phyloP scores from a whole-genome alignment of 371 early-diverging fungal genomes.

The Parasitella parasitica region DNA sequence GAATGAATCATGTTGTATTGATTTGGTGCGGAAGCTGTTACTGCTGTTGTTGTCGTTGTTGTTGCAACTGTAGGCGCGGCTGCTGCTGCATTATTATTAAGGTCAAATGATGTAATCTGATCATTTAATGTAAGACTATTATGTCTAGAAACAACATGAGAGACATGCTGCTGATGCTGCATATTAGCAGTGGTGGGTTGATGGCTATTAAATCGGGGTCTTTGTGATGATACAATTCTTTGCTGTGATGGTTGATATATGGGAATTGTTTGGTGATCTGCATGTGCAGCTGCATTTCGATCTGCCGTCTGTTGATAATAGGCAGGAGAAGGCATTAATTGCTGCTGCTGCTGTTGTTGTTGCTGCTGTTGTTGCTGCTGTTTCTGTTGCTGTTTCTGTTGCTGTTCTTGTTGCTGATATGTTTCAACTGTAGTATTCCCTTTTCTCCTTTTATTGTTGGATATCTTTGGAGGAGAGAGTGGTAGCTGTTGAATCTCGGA shows the following conservation, averaged over 20 bases:
- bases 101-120: not conserved
- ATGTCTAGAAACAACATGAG: not conserved
- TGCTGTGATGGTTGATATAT: not conserved
- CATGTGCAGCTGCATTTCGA: not conserved
- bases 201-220: slow-evolving; percentile 2
- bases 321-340: no score
- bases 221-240: not conserved
- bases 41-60: no score
- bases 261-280: not conserved
- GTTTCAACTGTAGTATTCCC: not conserved
- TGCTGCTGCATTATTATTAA: not conserved
- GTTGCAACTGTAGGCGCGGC: no score
- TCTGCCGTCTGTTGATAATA: not conserved
- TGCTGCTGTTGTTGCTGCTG: not conserved
- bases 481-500: not conserved
- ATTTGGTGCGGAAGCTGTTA: no score
- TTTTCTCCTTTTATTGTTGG: not conserved
- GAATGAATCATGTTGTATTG: slow-evolving; percentile 4
- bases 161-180: not conserved
- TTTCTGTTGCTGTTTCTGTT: not conserved
- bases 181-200: not conserved
- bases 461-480: not conserved
- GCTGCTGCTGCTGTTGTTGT: not conserved
- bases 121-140: slow-evolving; percentile 2
- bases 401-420: not conserved